Evolutionary conservation across 1,139 yeast species (phyloP).

Genomic region (Williopsis jadinii): DNA sequence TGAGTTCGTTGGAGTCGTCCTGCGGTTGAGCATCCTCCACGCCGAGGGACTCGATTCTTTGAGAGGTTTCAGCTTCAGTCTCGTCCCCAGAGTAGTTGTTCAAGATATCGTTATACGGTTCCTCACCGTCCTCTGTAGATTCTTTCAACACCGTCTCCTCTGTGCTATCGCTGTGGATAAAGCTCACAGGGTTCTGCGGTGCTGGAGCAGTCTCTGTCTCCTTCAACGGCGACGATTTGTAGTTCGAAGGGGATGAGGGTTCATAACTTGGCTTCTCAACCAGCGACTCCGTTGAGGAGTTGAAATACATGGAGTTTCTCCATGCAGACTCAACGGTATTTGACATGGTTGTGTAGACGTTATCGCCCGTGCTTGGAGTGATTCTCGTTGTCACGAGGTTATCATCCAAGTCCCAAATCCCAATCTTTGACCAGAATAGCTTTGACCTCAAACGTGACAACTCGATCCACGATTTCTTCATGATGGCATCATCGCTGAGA

Average conservation of each 20-base stretch:
- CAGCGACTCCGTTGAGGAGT: constrained; percentile 10
- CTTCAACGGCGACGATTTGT: constrained; percentile 15
- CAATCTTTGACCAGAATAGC: constrained; percentile 81
- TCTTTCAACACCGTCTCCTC: background rate
- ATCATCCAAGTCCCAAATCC: constrained; percentile 37
- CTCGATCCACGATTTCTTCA: constrained; percentile 51
- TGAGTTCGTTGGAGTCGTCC: constrained; percentile 10
- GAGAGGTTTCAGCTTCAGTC: background rate
- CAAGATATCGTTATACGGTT: background rate
- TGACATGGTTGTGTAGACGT: constrained; percentile 3
- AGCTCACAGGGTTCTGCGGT: constrained; percentile 1
- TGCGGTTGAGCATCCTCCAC: background rate
- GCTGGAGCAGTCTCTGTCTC: constrained; percentile 5
- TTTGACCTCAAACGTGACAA: constrained; percentile 47
- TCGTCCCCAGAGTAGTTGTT: background rate
- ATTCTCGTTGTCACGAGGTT: constrained; percentile 26
- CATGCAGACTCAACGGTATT: constrained; percentile 3
- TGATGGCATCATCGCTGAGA: constrained; percentile 32
- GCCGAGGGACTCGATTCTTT: too few species aligned
- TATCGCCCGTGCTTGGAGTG: constrained; percentile 24
- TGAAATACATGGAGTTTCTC: constrained; percentile 2
- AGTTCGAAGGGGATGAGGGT: constrained; percentile 1
- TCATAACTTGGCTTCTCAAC: background rate
- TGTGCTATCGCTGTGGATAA: too few species aligned
- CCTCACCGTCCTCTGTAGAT: background rate